These are phyloP conservation scores for Penicillium sp. DNA, from an alignment of 2,329 filamentous ascomycete species.

Conservation along the genomic window DNA sequence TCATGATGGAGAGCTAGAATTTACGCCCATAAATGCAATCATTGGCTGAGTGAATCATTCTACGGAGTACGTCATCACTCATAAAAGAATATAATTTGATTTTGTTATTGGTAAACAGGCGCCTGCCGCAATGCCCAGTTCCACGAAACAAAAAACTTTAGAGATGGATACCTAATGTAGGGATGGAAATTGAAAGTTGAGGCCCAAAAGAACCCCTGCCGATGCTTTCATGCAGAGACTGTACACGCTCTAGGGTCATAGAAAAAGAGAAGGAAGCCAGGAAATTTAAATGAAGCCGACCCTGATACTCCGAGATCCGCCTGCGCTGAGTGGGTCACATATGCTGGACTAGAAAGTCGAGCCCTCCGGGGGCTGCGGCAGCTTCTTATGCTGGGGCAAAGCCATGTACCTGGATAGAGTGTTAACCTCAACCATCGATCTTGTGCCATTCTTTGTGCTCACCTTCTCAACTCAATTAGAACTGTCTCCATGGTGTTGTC, in stretches of 20 bases:
- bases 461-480: slow-evolving; percentile 81
- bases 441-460: slow-evolving; percentile 22
- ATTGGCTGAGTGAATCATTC: neutral
- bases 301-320: slow-evolving; percentile 33
- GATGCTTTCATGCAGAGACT: slow-evolving; percentile 42
- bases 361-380: slow-evolving; percentile 88
- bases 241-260: slow-evolving; percentile 36
- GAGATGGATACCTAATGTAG: slow-evolving; percentile 13
- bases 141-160: neutral
- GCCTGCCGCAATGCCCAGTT: slow-evolving; percentile 9
- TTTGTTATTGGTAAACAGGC: slow-evolving; percentile 1
- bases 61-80: neutral
- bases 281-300: slow-evolving; percentile 28
- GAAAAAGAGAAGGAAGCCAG: slow-evolving; percentile 24
- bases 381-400: slow-evolving; percentile 85
- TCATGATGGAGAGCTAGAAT: neutral
- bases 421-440: slow-evolving; percentile 24
- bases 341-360: slow-evolving; percentile 54
- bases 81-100: neutral
- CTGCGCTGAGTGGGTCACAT: slow-evolving; percentile 21
- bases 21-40: no score
- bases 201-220: slow-evolving; percentile 30
- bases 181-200: slow-evolving; percentile 20
- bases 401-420: slow-evolving; percentile 76
- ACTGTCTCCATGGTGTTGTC: slow-evolving; percentile 95